These are phyloP conservation scores for Penicillium riverlandense DNA, from an alignment of 495 filamentous ascomycete species.

Conservation along the genomic window DNA sequence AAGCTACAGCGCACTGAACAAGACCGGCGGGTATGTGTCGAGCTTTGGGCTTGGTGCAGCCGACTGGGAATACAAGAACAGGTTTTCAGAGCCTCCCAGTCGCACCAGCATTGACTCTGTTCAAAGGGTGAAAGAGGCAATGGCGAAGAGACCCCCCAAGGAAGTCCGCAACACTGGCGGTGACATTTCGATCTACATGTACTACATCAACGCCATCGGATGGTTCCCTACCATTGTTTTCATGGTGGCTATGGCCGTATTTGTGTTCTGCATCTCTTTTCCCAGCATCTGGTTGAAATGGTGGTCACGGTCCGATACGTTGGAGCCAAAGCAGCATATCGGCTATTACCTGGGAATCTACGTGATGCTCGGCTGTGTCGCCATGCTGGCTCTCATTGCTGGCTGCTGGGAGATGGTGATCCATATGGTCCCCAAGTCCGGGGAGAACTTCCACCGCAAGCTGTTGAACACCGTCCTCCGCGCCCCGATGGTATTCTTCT, in stretches of 20 bases:
- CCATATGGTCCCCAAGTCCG: constrained; percentile 46
- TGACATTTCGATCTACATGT: constrained; percentile 50
- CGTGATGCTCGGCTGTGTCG: constrained; percentile 39
- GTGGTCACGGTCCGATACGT: constrained; percentile 43
- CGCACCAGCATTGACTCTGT: constrained; percentile 11
- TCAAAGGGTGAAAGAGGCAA: constrained; percentile 14
- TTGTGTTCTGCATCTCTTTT: constrained; percentile 42
- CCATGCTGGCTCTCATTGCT: constrained; percentile 34
- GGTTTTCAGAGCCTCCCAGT: constrained; percentile 12
- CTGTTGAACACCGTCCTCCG: constrained; percentile 43
- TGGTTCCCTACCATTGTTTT: constrained; percentile 36
- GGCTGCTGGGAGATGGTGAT: constrained; percentile 48
- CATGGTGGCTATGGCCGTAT: constrained; percentile 31
- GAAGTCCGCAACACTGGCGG: constrained; percentile 37
- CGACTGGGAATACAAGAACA: constrained; percentile 26
- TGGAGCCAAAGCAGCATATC: constrained; percentile 30
- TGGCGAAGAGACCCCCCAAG: constrained; percentile 6
- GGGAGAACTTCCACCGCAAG: constrained; percentile 40
- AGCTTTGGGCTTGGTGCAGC: constrained; percentile 31
- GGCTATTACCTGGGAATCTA: constrained; percentile 52
- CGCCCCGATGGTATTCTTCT: constrained; percentile 42
- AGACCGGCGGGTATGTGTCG: constrained; percentile 42
- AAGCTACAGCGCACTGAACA: constrained; percentile 37
- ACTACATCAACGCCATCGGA: constrained; percentile 50
- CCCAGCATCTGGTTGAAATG: constrained; percentile 48